Base-by-base conservation (phyloP, 805 yeast species). In the Monosporozyma solicola region DNA sequence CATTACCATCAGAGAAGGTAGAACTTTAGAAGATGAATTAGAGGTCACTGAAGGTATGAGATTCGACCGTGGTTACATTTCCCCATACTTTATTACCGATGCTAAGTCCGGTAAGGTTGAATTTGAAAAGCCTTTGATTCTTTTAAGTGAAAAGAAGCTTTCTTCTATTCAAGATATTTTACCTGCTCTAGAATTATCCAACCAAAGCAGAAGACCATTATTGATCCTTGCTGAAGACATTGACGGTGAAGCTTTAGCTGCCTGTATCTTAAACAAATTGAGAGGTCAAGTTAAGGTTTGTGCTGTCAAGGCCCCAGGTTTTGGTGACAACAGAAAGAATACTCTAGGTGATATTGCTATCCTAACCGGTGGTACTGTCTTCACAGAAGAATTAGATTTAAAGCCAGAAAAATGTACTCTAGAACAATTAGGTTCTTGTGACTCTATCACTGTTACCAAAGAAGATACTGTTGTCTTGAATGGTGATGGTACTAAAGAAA, bases 41-140 rank as follows among this genome's bases (percentile, higher is more conserved):
- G 97, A 91, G 74, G 95, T 92, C 56, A 94, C 91, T 58, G 97
- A 92, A 77, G 99, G 99, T 75, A 89, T 92, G 96, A 84, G 92
- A 75, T 92, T 94, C 69, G 97, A 90, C 76, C 87, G 98, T 68
- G 98, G 98, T 63, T 94, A 80, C 80, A 88, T 92, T 67, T 88
- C 96, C 47, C 97, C 98, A 48, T 91, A 94, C 78, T 92, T 92
- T 73, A 89, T 91, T 74, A 89, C 97, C 61, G 90, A 91, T 71
- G 80, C 96, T 67, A 94, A 90, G 77, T 78, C 74, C 53, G 96
- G 94, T 67, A 94, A 92, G 77, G 95, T 88, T 55, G 97, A 91
- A 76, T 87, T 92, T 59, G 96, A 89, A 75, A 88, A 87, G 74
- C 98, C 99, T 56, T 78, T 94, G 68, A 61, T 94, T 54, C 77